Base-by-base conservation (phyloP, 140 eudicot genomes). In the Bidens hawaiensis region DNA sequence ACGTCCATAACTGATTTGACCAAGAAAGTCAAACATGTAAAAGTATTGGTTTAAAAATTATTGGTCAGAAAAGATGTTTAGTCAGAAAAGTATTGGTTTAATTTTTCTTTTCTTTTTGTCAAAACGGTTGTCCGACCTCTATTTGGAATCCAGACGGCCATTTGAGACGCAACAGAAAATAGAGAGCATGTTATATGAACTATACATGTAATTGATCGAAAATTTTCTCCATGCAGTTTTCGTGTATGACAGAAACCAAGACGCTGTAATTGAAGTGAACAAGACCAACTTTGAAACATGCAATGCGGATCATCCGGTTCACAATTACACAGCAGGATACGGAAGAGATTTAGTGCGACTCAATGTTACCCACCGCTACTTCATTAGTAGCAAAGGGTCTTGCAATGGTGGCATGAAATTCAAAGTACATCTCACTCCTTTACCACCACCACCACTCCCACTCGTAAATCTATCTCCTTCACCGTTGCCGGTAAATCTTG, bases 271-370 rank as follows among this genome's bases (percentile, higher is more conserved):
- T 1, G 88, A 90, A 75, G 95, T 90, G 59, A 90, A 86, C 88
- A 79, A 77, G 70, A 90, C 94, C 19, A 54, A 86, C 68, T 90
- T 76, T 5, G 97, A 79, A 11, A 67, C 64, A 0, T 90, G 97
- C 77, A 90, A 63, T 43, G 72, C 88, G 0, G 85, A 86, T 23
- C 84, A 86, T 46, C 94, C 94, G 0, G 6, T 90, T 31, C 84
- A 75, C 83, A 86, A 86, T 16, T 86, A 80, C 78, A 90, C 94
- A 0, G 77, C 82, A 6, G 95, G 97, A 15, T 88, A 86, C n/a
- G 95, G 97, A 68, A 64, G 97, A 62, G 97, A 86, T 6, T 90
- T 86, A 46, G 95, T 86, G 40, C 75, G 76, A 11, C 86, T 90
- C 57, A 86, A 86, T 10, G 78, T 68, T 56, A 90, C 94, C 31